A percentile compares a stretch with the other conserved stretches of the same genome.
These are phyloP conservation scores for Yarrowia yakushimensis DNA, from an alignment of 805 yeast genomes.

Conservation along the genomic window DNA sequence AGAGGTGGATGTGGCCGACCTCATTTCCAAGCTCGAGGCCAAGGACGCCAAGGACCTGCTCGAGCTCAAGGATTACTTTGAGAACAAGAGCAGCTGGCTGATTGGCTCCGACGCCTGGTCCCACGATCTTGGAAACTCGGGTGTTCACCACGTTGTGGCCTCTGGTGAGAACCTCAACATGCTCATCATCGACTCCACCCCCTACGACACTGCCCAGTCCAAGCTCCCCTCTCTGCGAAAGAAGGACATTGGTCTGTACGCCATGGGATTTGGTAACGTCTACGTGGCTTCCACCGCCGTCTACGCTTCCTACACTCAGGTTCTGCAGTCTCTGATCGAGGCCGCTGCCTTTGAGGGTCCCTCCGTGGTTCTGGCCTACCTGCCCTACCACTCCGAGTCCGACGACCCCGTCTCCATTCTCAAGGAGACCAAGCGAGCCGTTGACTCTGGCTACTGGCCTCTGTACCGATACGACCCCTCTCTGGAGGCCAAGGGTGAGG, in stretches of 20 bases:
- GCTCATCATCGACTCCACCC: slow-evolving; percentile 83
- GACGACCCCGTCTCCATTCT: slow-evolving; percentile 68
- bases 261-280: slow-evolving; percentile 85
- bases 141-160: slow-evolving; percentile 78
- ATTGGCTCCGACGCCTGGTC: slow-evolving; percentile 96
- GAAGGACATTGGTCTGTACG: slow-evolving; percentile 90
- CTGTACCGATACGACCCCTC: slow-evolving; percentile 79
- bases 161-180: slow-evolving; percentile 76
- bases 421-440: slow-evolving; percentile 83
- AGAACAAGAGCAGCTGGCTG: slow-evolving; percentile 64
- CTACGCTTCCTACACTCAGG: slow-evolving; percentile 90
- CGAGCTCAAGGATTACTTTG: slow-evolving; percentile 45
- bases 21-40: slow-evolving; percentile 24
- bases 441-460: slow-evolving; percentile 96
- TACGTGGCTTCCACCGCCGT: slow-evolving; percentile 94
- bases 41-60: slow-evolving; percentile 38
- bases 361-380: slow-evolving; percentile 82
- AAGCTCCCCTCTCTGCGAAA: slow-evolving; percentile 47
- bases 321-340: slow-evolving; percentile 80
- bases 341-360: slow-evolving; percentile 91
- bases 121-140: slow-evolving; percentile 85
- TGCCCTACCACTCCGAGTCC: slow-evolving; percentile 64
- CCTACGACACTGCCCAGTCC: slow-evolving; percentile 45
- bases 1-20: slow-evolving; percentile 36
- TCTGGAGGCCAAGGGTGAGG: slow-evolving; percentile 46